phyloP scores from a whole-genome alignment of 805 yeast species.

The Teunomyces stri region DNA sequence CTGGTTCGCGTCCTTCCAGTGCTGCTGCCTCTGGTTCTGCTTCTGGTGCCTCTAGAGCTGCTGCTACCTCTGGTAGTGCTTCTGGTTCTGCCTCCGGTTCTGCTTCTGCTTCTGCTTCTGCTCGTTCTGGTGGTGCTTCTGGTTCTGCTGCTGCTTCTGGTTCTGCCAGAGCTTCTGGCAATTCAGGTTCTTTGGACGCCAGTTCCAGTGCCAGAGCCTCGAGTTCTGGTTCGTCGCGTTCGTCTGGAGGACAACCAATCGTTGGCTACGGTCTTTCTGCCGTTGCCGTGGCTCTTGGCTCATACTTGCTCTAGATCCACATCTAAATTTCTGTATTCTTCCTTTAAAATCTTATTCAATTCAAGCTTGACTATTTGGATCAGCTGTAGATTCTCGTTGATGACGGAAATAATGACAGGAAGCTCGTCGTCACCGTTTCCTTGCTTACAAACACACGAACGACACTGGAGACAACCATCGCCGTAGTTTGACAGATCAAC shows the following conservation, averaged over 20 bases:
- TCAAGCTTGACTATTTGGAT: background rate
- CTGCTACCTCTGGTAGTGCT: background rate
- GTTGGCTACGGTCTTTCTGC: constrained; percentile 2
- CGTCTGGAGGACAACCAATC: constrained; percentile 4
- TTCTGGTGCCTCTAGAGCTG: constrained; percentile 6
- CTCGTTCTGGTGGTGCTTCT: constrained; percentile 6
- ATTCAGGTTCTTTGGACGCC: constrained; percentile 1
- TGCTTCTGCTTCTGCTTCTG: constrained; percentile 6
- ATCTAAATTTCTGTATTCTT: background rate
- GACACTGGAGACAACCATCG: constrained; percentile 4
- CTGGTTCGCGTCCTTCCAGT: constrained; percentile 2
- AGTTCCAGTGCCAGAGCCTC: constrained; percentile 6
- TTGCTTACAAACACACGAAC: constrained; percentile 4
- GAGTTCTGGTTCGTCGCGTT: constrained; percentile 4
- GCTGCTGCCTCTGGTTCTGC: constrained; percentile 4
- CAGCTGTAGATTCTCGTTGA: constrained; percentile 1
- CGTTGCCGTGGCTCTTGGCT: background rate
- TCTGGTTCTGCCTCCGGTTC: constrained; percentile 6
- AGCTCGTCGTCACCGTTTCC: background rate
- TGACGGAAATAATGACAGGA: constrained; percentile 9
- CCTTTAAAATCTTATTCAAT: background rate
- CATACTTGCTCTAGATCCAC: background rate
- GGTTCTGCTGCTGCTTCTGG: background rate
- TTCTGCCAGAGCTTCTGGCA: constrained; percentile 4
- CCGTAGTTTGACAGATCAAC: background rate